Percentiles rank a stretch among this genome's conserved stretches.
Evolutionary conservation across 2,329 filamentous ascomycete genomes (phyloP).

Genomic region (Metarhizium robertsii): DNA sequence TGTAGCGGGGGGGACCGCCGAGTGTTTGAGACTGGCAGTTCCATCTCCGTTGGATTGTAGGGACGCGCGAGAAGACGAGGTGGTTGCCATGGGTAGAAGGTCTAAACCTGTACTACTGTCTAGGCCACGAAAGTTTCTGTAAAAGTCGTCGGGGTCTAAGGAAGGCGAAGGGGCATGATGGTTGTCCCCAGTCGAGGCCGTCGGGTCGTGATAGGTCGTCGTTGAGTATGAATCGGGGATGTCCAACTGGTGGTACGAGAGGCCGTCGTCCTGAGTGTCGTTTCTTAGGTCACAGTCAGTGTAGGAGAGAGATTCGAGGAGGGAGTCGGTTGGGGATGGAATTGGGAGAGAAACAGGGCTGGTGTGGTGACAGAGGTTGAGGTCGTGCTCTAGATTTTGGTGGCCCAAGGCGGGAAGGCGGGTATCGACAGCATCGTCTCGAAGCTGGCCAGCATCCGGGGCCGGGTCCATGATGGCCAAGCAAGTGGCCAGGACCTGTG

Average conservation of each 20-base stretch:
- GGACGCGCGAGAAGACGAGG: conserved; percentile 29
- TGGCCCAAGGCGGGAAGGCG: conserved; percentile 11
- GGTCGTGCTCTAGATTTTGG: conserved; percentile 16
- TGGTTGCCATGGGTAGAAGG: conserved; percentile 24
- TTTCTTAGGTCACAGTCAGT: neutral
- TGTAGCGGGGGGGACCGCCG: conserved; percentile 26
- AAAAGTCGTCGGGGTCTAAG: conserved; percentile 46
- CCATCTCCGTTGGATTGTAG: conserved; percentile 42
- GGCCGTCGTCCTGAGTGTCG: conserved; percentile 3
- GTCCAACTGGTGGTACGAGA: conserved; percentile 4
- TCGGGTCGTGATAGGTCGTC: conserved; percentile 6
- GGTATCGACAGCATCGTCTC: conserved; percentile 8
- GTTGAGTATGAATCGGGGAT: neutral
- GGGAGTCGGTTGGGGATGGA: neutral
- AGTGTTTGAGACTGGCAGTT: conserved; percentile 35
- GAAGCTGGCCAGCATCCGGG: conserved; percentile 18
- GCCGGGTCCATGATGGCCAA: conserved; percentile 18
- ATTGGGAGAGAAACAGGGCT: neutral
- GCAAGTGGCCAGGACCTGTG: conserved; percentile 30
- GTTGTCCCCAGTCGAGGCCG: conserved; percentile 12
- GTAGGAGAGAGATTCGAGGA: neutral
- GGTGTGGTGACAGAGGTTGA: conserved; percentile 17
- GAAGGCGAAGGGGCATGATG: conserved; percentile 30
- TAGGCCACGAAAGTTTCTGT: conserved; percentile 37
- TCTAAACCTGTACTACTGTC: conserved; percentile 26